Evolutionary conservation across 306 rosid species (phyloP).

Genomic region (Vigna mungo): DNA sequence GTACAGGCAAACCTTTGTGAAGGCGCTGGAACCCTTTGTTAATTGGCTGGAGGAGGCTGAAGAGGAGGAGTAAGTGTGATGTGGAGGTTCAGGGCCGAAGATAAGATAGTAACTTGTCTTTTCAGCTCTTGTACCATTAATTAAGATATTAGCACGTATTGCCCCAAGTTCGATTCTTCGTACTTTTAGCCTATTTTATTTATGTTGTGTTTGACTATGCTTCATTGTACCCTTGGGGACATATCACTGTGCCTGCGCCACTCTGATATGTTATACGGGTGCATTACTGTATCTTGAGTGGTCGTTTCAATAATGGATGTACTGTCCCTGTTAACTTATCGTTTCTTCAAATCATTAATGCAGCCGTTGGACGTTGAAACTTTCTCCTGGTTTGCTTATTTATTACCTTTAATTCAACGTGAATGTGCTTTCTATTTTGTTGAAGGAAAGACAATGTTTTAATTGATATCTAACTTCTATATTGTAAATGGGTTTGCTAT

Average conservation of each 20-base stretch:
- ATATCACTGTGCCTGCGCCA: conserved; percentile 35
- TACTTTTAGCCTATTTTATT: conserved; percentile 37
- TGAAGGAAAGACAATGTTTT: too few species aligned
- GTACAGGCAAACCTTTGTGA: conserved; percentile 95
- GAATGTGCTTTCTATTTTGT: too few species aligned
- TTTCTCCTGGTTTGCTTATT: neutral
- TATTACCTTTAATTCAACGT: neutral
- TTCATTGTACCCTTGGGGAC: neutral
- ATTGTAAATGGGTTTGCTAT: too few species aligned
- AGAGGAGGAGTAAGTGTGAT: conserved; percentile 76
- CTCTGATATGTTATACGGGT: conserved; percentile 37
- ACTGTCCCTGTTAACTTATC: conserved; percentile 2
- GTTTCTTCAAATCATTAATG: neutral
- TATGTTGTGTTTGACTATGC: conserved; percentile 26
- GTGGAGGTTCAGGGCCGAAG: conserved; percentile 33
- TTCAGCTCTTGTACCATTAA: conserved; percentile 8
- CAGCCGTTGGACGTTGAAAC: neutral
- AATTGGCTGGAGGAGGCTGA: conserved; percentile 99
- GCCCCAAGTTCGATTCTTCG: conserved; percentile 32
- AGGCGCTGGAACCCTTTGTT: conserved; percentile 94
- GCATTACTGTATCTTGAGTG: conserved; percentile 34
- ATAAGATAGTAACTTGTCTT: conserved; percentile 16
- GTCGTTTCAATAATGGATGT: conserved; percentile 36
- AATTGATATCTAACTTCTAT: too few species aligned
- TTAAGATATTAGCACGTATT: conserved; percentile 46